A percentile compares a stretch with the other conserved stretches of the same genome.
These are phyloP conservation scores for Actinomucor elegans DNA, from an alignment of 371 early-diverging fungal species.

Conservation along the genomic window DNA sequence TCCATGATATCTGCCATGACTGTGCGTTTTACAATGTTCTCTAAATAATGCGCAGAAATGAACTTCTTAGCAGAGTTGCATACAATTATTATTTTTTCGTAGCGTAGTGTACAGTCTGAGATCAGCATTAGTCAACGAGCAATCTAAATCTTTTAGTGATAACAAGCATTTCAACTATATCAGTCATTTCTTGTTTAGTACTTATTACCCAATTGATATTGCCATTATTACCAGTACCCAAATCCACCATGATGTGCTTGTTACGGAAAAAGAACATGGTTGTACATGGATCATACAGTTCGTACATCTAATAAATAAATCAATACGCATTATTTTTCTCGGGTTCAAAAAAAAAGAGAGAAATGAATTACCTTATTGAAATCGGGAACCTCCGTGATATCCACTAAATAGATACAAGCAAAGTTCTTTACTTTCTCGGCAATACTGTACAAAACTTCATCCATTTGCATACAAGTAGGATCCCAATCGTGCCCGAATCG, in stretches of 20 bases:
- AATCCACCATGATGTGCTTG: constrained; percentile 97
- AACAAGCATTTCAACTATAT: constrained; percentile 79
- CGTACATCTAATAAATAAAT: constrained; percentile 76
- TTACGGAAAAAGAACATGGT: constrained; percentile 93
- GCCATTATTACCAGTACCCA: constrained; percentile 98
- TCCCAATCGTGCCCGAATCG: constrained; percentile 98
- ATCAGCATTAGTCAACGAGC: too few relatives aligned
- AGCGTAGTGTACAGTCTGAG: constrained; percentile 87
- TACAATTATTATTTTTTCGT: too few relatives aligned
- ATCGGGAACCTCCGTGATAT: constrained; percentile 84
- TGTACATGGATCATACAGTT: constrained; percentile 96
- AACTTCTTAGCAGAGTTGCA: too few relatives aligned
- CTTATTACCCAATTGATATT: constrained; percentile 97
- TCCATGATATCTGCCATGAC: too few relatives aligned
- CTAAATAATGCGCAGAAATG: too few relatives aligned
- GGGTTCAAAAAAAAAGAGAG: too few relatives aligned
- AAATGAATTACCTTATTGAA: constrained; percentile 89
- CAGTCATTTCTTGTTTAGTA: constrained; percentile 86
- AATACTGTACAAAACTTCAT: constrained; percentile 88
- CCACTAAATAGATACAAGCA: constrained; percentile 93
- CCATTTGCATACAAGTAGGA: constrained; percentile 96
- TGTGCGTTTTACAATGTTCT: too few relatives aligned
- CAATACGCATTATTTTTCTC: not conserved
- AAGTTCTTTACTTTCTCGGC: constrained; percentile 97
- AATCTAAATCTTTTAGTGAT: too few relatives aligned